Conservation (phyloP, 805 yeast genomes). For the Scheffersomyces spartinae region DNA sequence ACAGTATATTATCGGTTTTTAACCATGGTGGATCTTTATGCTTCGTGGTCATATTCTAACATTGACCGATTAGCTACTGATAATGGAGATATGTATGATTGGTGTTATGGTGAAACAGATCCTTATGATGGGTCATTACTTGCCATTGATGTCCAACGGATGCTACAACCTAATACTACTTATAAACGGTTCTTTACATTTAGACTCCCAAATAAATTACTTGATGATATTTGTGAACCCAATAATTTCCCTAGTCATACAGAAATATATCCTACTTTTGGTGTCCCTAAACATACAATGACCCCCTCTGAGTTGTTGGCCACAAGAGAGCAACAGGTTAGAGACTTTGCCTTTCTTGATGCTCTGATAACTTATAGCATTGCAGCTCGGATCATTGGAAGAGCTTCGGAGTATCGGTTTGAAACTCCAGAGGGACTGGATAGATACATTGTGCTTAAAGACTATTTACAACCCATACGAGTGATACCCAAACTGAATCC, state of each 20-base stretch:
- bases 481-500: slow-evolving; percentile 19
- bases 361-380: slow-evolving; percentile 23
- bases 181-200: slow-evolving; percentile 32
- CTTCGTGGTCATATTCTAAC: slow-evolving; percentile 33
- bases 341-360: slow-evolving; percentile 26
- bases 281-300: slow-evolving; percentile 14
- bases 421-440: slow-evolving; percentile 10
- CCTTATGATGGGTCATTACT: slow-evolving; percentile 26
- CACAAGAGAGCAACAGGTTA: slow-evolving; percentile 10
- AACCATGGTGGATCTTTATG: slow-evolving; percentile 32
- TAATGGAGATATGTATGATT: slow-evolving; percentile 30
- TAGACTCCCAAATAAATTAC: slow-evolving; percentile 26
- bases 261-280: slow-evolving; percentile 26
- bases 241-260: slow-evolving; percentile 24
- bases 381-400: slow-evolving; percentile 29
- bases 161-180: slow-evolving; percentile 24
- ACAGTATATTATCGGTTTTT: slow-evolving; percentile 22
- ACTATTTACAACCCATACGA: slow-evolving; percentile 20
- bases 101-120: slow-evolving; percentile 35
- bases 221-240: slow-evolving; percentile 27
- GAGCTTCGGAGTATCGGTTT: slow-evolving; percentile 20
- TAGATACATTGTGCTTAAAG: slow-evolving; percentile 26
- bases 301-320: slow-evolving; percentile 12
- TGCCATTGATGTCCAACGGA: slow-evolving; percentile 23
- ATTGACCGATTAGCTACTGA: slow-evolving; percentile 28